phyloP scores from a whole-genome alignment of 164 flowering plant species.

The Tetrastigma voinierianum region DNA sequence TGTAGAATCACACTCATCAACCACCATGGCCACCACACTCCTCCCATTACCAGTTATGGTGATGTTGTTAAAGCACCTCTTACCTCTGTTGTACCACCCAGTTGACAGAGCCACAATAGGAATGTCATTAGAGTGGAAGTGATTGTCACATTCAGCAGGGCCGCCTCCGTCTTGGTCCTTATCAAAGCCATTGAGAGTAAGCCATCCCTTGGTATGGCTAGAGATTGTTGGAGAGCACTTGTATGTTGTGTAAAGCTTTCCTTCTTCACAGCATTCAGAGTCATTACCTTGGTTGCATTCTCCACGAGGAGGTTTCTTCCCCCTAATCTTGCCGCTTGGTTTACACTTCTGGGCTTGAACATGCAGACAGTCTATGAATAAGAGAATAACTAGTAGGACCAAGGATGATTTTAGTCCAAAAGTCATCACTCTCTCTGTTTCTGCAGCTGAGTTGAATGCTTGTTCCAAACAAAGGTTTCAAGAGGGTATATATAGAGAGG shows the following conservation, averaged over 20 bases:
- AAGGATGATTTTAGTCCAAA: not conserved
- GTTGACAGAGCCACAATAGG: slow-evolving; percentile 23
- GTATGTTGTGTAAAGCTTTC: slow-evolving; percentile 5
- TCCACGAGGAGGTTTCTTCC: slow-evolving; percentile 3
- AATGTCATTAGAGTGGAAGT: no score
- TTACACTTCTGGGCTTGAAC: not conserved
- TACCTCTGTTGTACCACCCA: slow-evolving; percentile 17
- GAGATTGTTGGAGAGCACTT: slow-evolving; percentile 6
- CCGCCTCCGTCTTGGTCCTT: not conserved
- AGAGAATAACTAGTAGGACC: not conserved
- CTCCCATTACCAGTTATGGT: slow-evolving; percentile 11
- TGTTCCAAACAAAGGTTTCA: not conserved
- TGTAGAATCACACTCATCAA: no score
- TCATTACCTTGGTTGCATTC: slow-evolving; percentile 6
- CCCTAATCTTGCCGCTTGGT: slow-evolving; percentile 8
- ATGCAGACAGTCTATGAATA: not conserved
- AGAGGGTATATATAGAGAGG: not conserved
- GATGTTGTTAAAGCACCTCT: slow-evolving; percentile 10
- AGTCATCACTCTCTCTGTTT: not conserved
- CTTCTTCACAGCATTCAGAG: slow-evolving; percentile 9
- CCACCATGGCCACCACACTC: slow-evolving; percentile 5
- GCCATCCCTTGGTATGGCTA: not conserved
- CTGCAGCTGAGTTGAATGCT: not conserved
- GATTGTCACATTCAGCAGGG: slow-evolving; percentile 3
- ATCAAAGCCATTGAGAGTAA: slow-evolving; percentile 5